Base-by-base conservation (phyloP, 2,329 filamentous ascomycete species). In the Trichoderma aggressivum region DNA sequence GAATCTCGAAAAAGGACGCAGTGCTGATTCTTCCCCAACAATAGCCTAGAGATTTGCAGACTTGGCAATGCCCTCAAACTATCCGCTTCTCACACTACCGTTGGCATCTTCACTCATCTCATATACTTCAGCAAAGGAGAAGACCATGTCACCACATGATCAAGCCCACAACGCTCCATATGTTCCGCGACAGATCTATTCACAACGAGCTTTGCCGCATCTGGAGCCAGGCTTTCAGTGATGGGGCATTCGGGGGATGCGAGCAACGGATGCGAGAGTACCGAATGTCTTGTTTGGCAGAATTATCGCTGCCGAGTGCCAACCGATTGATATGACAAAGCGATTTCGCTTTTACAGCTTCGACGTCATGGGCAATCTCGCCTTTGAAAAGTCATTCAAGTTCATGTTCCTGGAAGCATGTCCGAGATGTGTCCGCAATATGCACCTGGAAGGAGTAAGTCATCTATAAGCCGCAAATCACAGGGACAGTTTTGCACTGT, bases 291-390 rank as follows among this genome's bases (percentile, higher is more conserved):
- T 59, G 24, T 56, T 59, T 56, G 26, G 47, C 8, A 39, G n/a
- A n/a, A 64, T 64, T 1, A 36, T 18, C 10, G 60, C 47, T 30
- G 55, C 66, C 10, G 58, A 71, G 2, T 74, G 74, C 7, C 50
- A 72, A 26, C 70, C 74, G 1, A 70, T 79, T 12, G 59, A 81
- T 39, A 74, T 76, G 7, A 73, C 79, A 3, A 73, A 75, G 12
- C 80, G 78, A 77, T 79, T 80, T 71, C 79, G 78, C 67, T 80
- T 79, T 24, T 82, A 78, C 47, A 78, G 77, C 26, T 82, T 82
- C 58, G 81, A 82, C 60, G 77, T 82, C 6, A 83, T 83, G 80
- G 81, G 80, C 5, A 79, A 83, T 64, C 74, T 83, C 30, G 80
- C 80, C 5, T 81, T 82, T 30, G 78, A 78, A 2, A 76, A 78